Evolutionary conservation across 805 yeast species (phyloP).

Genomic region (Teunomyces aglyptinius): DNA sequence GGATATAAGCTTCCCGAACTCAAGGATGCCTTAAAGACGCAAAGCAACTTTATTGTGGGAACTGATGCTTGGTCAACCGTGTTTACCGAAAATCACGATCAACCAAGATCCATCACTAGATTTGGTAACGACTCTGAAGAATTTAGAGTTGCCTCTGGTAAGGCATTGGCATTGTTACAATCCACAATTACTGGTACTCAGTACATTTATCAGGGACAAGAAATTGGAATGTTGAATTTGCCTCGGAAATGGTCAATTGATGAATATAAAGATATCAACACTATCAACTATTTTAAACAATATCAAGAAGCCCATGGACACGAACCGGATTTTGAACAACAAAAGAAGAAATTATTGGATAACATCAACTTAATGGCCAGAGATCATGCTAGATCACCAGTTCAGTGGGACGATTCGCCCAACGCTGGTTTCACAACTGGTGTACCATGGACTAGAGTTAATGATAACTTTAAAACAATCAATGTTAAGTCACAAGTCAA

Average conservation of each 20-base stretch:
- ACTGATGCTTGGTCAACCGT: constrained; percentile 60
- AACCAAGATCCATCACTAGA: constrained; percentile 50
- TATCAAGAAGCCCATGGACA: constrained; percentile 25
- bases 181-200: constrained; percentile 51
- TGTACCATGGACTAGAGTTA: constrained; percentile 53
- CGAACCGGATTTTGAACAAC: constrained; percentile 17
- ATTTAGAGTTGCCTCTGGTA: constrained; percentile 41
- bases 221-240: constrained; percentile 53
- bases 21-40: constrained; percentile 24
- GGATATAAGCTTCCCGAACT: constrained; percentile 36
- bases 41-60: constrained; percentile 36
- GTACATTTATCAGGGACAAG: constrained; percentile 61
- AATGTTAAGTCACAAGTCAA: constrained; percentile 47
- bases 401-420: constrained; percentile 47
- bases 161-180: constrained; percentile 47
- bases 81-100: constrained; percentile 59
- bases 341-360: constrained; percentile 26
- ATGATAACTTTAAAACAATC: constrained; percentile 47
- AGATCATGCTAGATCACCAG: constrained; percentile 55
- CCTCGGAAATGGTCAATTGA: constrained; percentile 44
- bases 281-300: constrained; percentile 39
- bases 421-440: constrained; percentile 49
- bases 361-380: constrained; percentile 42
- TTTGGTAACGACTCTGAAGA: constrained; percentile 42
- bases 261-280: constrained; percentile 51